Evolutionary conservation across 345 rosid genomes (phyloP), one percentile per base, ranked within the genome.

Genomic region (Geranium brycei): DNA sequence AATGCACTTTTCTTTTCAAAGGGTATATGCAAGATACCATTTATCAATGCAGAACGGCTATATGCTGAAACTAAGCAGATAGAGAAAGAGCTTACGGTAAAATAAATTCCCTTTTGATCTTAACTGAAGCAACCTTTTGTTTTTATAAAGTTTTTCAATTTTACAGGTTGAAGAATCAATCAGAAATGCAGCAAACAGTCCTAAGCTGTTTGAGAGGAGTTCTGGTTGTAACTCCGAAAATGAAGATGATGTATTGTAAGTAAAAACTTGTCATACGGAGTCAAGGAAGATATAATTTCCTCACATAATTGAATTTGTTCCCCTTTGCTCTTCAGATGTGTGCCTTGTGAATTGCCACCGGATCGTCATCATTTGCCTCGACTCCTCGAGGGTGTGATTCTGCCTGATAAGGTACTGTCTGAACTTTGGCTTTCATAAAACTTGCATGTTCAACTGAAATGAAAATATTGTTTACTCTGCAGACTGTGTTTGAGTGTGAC

Each of bases 1-100:
- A 53, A 5, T 17, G 19, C 58, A 35, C 40, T 5, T 11, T 47
- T 71, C 31, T 61, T 17, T 38, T 15, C 7, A 19, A 5, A 74
- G 78, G 78, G 75, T 10, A 61, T 64, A 30, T 71, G 69, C 69
- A 67, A 75, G 72, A 66, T 75, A 17, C 68, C 68, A 1, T 75
- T 75, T 23, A 71, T 75, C 5, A 68, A 70, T 5, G 78, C 66
- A 31, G 71, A 59, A 30, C 68, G 68, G 15, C 74, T 75, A 13
- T 2, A 60, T 10, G 65, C 59, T 2, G 74, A 41, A 40, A 64
- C 62, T 10, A 19, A 13, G 19, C 59, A 53, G 19, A 4, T 66
- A 0, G 68, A 74, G 74, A 63, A 62, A 40, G 68, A 74, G 19
- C 30, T 74, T 11, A 30, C 35, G 59, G 74, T 73, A 51, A 7